Base-by-base conservation (phyloP, 148 eudicot species). In the Cornus suecica region DNA sequence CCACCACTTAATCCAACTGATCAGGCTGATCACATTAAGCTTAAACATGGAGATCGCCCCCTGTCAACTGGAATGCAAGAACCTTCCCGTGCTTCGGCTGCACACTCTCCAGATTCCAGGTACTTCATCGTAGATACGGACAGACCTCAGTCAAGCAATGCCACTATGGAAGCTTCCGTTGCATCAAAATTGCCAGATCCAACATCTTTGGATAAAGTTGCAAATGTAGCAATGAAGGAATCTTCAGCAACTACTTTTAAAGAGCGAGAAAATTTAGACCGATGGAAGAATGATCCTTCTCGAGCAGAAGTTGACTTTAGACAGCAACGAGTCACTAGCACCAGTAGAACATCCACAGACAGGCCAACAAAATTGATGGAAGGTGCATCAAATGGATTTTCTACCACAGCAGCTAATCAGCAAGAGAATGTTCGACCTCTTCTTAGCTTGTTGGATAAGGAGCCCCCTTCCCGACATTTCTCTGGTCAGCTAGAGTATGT, bases 401-500 rank as follows among this genome's bases (percentile, higher is more conserved):
- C 84, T 65, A 67, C 87, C 61, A 76, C 80, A 27, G 73, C 75
- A 72, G 86, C 86, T 68, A 76, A 82, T 61, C 97, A 86, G 75
- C 98, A 89, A 76, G 98, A 90, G 31, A 91, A 90, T 73, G 90
- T 92, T 65, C 87, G 97, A 62, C 97, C 99, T 76, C 86, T 94
- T 80, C 88, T 92, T 65, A 92, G 97, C 87, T 88, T 93, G 81
- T 78, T 95, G 84, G 99, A 95, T 70, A 95, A 89, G 84, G 97
- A 95, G 76, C 97, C 94, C 52, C 97, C 97, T 71, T 92, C 97
- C 2, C 83, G 93, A 61, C 94, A 90, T 87, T 87, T 92, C 69
- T 95, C 97, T 70, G 94, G 97, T 77, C 99, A 92, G 83, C 90
- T 92, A 62, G 99, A 90, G 77, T 88, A 90, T 84, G 87, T 87